Evolutionary conservation across 2,329 filamentous ascomycete genomes (phyloP).

Genomic region (Didymella lethalis): DNA sequence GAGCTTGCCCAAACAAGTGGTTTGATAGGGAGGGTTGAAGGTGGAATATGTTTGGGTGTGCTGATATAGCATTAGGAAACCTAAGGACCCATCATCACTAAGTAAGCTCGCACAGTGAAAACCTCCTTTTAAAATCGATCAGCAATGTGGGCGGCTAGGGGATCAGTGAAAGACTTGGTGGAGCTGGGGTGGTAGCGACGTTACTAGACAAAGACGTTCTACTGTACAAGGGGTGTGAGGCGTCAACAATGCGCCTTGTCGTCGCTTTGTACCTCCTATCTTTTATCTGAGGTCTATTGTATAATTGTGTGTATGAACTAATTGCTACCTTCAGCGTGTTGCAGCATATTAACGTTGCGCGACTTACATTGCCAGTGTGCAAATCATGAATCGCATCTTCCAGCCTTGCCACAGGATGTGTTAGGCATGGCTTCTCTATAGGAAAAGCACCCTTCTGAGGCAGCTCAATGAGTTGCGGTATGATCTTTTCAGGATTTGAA

Average conservation of each 20-base stretch:
- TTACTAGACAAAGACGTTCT: not conserved
- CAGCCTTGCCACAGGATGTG: conserved; percentile 6
- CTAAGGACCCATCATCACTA: not conserved
- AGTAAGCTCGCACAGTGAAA: not conserved
- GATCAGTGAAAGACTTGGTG: not conserved
- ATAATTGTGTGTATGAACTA: conserved; percentile 7
- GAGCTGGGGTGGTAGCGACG: not conserved
- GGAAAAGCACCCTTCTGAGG: conserved; percentile 6
- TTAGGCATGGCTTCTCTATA: conserved; percentile 8
- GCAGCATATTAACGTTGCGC: no score
- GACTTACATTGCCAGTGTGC: conserved; percentile 8
- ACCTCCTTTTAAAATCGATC: not conserved
- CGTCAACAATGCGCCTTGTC: not conserved
- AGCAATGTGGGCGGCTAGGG: not conserved
- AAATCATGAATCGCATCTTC: conserved; percentile 7
- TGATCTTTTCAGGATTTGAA: conserved; percentile 1
- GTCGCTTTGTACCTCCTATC: not conserved
- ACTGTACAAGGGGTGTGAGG: not conserved
- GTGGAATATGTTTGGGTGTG: not conserved
- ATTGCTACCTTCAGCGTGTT: not conserved
- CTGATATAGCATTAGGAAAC: not conserved
- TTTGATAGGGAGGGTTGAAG: not conserved
- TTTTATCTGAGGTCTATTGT: not conserved
- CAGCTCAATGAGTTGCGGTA: conserved; percentile 1
- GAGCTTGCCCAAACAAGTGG: not conserved